These are phyloP conservation scores for Elongisporangium undulatum DNA, from an alignment of 352 stramenopile species.

Conservation along the genomic window DNA sequence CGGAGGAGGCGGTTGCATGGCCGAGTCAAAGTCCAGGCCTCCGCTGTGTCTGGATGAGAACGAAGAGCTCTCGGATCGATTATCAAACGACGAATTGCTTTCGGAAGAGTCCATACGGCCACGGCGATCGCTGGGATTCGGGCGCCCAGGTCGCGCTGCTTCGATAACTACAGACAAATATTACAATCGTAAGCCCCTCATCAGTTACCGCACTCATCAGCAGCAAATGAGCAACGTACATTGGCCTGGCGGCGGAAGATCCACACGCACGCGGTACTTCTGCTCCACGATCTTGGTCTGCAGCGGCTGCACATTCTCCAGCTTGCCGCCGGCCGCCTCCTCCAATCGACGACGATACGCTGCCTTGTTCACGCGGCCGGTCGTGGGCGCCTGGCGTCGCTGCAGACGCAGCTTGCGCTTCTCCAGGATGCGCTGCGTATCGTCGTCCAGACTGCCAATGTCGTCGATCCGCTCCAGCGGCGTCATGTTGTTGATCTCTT, in stretches of 20 bases:
- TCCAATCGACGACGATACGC: constrained; percentile 73
- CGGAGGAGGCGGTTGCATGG: constrained; percentile 12
- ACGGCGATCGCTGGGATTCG: constrained; percentile 15
- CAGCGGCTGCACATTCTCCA: constrained; percentile 70
- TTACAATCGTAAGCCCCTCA: not conserved
- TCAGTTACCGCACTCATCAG: not conserved
- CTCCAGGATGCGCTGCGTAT: constrained; percentile 65
- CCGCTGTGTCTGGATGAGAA: constrained; percentile 25
- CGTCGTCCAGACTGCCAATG: constrained; percentile 66
- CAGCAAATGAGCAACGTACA: constrained; percentile 34
- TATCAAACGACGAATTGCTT: constrained; percentile 26
- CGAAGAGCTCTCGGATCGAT: constrained; percentile 50
- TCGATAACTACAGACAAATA: constrained; percentile 4
- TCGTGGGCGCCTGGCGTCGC: constrained; percentile 59
- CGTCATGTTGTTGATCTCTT: constrained; percentile 77
- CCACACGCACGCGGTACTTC: constrained; percentile 59
- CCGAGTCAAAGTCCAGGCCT: not conserved
- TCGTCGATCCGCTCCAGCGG: constrained; percentile 61
- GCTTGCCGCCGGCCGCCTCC: constrained; percentile 68
- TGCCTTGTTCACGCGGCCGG: constrained; percentile 67
- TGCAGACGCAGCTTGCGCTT: constrained; percentile 73
- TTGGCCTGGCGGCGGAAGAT: constrained; percentile 69
- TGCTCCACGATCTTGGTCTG: constrained; percentile 60
- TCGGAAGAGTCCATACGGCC: constrained; percentile 32
- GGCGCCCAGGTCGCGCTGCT: constrained; percentile 9